Conservation (phyloP, 2,329 filamentous ascomycete genomes). For the Neopestalotiopsis clavispora region DNA sequence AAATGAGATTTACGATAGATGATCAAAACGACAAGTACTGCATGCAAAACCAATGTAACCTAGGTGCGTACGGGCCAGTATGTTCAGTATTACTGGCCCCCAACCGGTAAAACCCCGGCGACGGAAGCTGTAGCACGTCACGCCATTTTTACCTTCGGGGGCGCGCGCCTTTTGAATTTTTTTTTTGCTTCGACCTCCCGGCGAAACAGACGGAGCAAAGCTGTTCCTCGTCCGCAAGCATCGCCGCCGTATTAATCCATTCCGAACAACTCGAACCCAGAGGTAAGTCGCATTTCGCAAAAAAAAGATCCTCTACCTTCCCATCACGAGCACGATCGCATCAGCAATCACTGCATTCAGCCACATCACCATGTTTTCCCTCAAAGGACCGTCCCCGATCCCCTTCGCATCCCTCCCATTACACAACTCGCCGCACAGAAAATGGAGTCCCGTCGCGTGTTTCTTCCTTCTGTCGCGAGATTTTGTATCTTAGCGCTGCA, state of each 20-base stretch:
- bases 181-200: not conserved
- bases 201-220: constrained; percentile 4
- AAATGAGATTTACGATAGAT: too few relatives aligned
- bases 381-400: not conserved
- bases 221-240: constrained; percentile 10
- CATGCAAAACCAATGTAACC: too few relatives aligned
- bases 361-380: not conserved
- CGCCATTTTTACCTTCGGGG: not conserved
- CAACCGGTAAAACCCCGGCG: not conserved
- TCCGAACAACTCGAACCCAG: constrained; percentile 4
- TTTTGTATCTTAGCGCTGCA: constrained; percentile 2
- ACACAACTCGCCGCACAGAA: not conserved
- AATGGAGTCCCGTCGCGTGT: not conserved
- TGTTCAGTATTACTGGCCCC: not conserved
- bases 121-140: not conserved
- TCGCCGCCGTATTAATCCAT: constrained; percentile 3
- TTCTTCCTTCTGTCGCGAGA: not conserved
- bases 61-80: not conserved
- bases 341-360: not conserved
- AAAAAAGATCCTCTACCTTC: not conserved
- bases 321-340: not conserved
- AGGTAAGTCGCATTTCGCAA: not conserved
- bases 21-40: too few relatives aligned
- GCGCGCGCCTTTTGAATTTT: not conserved
- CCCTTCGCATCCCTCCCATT: not conserved